Base-by-base conservation (phyloP, 768 basidiomycete genomes). In the Tephrocybe sp. region DNA sequence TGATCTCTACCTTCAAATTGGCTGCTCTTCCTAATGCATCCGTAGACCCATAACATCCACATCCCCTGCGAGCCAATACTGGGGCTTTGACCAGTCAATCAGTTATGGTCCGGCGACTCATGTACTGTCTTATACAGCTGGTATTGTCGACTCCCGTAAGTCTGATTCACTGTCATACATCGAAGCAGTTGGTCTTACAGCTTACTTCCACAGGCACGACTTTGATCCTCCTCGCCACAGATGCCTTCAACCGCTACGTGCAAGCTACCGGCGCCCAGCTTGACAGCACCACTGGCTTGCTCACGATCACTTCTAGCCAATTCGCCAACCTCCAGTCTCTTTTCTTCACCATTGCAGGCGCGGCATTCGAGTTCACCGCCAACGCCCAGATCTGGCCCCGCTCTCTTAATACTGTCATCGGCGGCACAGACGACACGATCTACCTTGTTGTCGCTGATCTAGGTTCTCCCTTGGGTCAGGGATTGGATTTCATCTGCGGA, bases 1-100 rank as follows among this genome's bases (percentile, higher is more conserved):
- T 16, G 8, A 6, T 5, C 32, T 44, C 16, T 16, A 6, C 5
- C 4, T 24, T 9, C 13, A 15, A n/a, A 8, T 1, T 15, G 21
- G 40, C 2, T 41, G 5, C 26, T 13, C 9, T 22, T 9, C 16
- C 34, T 35, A 8, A 27, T 21, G 3, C 9, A 5, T n/a, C 9
- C 41, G 5, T 51, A 79, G 77, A 12, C 69, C 78, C 24, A 39
- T 81, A 35, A 84, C 82, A 3, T 53, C 51, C 24, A 77, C 74
- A 4, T 62, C 47, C 19, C 81, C 82, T 27, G 69, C 79, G 22
- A 65, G 53, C 44, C 51, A 63, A 16, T 82, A 71, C 69, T 84
- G 82, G 83, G 83, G 83, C 26, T 78, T 85, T 52, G 67, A 82
- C 62, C 74, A 84, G 66, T 69, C 69, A 49, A 69, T 84, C 51